Base-by-base conservation (phyloP, 2,329 filamentous ascomycete species). In the Fusarium scirpi region DNA sequence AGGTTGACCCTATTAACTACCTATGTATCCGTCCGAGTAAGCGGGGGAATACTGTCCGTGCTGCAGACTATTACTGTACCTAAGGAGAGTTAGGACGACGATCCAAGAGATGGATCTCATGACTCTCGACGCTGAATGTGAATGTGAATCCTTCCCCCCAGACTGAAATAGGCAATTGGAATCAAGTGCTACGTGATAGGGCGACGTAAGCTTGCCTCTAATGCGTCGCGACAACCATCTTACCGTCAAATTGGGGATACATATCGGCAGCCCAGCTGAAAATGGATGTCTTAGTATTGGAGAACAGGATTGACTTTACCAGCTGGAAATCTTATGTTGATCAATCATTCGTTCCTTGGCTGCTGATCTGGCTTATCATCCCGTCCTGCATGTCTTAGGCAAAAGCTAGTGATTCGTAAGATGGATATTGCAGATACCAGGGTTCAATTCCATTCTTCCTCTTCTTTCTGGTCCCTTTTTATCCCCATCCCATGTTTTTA, bases 301-400 rank as follows among this genome's bases (percentile, higher is more conserved):
- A 38, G 34, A 38, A n/a, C 3, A n/a, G 34, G 18, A 29, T 11
- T n/a, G 49, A 20, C 10, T 53, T 53, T 53, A 6, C 49, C 15
- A 13, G 34, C 34, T 38, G 34, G 34, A 13, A 24, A 44, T 44
- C 30, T 47, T n/a, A 29, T 29, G 47, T 45, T 40, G 49, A 30
- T 60, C 41, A 46, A 56, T 55, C 57, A 30, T 20, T 20, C 53
- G 30, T 32, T 29, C 29, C 47, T 55, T 41, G 22, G 20, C 25
- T 9, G 59, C 47, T 63, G 44, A 54, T 40, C 60, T 52, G 49
- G 47, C 69, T 70, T 70, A 72, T 72, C 69, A 57, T 49, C 56
- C 47, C 56, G 48, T 54, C 47, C 45, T 66, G 63, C 55, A 66
- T 66, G 63, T 66, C 62, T 66, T 66, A 30, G 63, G 44, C 38